Conservation (phyloP, 257 asterid species). For the Forsythia suspensa region DNA sequence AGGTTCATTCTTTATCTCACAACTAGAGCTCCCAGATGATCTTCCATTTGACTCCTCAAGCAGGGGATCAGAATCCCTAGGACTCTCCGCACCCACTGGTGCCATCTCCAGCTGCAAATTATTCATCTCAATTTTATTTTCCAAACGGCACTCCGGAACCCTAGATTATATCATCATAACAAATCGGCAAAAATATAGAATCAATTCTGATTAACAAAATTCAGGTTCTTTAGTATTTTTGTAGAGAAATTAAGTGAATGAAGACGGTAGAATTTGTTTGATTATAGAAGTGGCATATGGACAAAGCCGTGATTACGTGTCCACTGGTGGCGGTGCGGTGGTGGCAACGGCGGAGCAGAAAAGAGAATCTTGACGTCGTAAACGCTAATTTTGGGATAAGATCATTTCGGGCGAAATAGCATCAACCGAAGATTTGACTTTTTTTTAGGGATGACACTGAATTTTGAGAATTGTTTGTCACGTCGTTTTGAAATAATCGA, state of each 20-base stretch:
- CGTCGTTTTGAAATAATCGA: background rate
- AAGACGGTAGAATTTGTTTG: background rate
- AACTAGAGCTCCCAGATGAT: slow-evolving; percentile 5
- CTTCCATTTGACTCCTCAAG: slow-evolving; percentile 19
- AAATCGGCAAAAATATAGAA: background rate
- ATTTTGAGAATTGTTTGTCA: background rate
- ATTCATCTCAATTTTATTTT: background rate
- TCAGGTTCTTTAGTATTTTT: background rate
- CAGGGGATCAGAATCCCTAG: slow-evolving; percentile 52
- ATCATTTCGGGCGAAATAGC: background rate
- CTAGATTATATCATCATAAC: background rate
- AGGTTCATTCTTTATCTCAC: slow-evolving; percentile 32
- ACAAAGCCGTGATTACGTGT: background rate
- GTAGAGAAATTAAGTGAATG: background rate
- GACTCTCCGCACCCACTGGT: slow-evolving; percentile 19
- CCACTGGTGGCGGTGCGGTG: background rate
- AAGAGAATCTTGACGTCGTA: background rate
- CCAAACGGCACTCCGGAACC: background rate
- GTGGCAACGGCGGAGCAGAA: background rate
- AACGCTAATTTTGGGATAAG: background rate
- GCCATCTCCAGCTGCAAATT: slow-evolving; percentile 38
- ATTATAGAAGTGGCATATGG: background rate
- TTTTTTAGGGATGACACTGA: too few species aligned
- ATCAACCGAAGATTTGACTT: background rate
- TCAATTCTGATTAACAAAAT: background rate